Evolutionary conservation across 768 basidiomycete species (phyloP).

Genomic region (Kwoniella europaea): DNA sequence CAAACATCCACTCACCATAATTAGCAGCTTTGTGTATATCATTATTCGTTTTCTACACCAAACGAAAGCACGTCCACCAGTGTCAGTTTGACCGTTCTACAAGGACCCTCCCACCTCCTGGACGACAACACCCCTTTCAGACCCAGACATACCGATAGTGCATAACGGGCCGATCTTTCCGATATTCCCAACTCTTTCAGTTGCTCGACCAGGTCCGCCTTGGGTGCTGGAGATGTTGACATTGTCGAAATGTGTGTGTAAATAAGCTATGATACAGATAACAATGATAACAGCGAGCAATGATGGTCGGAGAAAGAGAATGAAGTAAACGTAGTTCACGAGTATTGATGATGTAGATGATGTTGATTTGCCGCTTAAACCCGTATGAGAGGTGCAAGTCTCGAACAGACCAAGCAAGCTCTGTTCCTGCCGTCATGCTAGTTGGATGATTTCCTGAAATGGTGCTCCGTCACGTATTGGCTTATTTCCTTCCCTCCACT

Average conservation of each 20-base stretch:
- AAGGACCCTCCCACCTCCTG: background rate
- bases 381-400: too few species aligned
- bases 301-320: background rate
- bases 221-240: slow-evolving; percentile 18
- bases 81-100: background rate
- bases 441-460: background rate
- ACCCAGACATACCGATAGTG: slow-evolving; percentile 44
- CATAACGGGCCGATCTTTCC: slow-evolving; percentile 50
- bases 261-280: slow-evolving; percentile 3
- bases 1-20: slow-evolving; percentile 52
- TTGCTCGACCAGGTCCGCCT: slow-evolving; percentile 37
- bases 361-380: background rate
- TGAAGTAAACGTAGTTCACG: background rate
- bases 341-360: background rate
- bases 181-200: slow-evolving; percentile 50
- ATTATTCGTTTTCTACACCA: slow-evolving; percentile 44
- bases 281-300: background rate
- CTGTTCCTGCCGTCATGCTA: background rate
- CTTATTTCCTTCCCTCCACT: background rate
- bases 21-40: slow-evolving; percentile 54
- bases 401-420: too few species aligned
- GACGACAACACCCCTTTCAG: background rate
- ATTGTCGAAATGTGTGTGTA: background rate
- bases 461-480: background rate
- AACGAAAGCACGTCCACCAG: background rate